Base-by-base conservation (phyloP, 2,329 filamentous ascomycete species). In the Fusarium sp. region DNA sequence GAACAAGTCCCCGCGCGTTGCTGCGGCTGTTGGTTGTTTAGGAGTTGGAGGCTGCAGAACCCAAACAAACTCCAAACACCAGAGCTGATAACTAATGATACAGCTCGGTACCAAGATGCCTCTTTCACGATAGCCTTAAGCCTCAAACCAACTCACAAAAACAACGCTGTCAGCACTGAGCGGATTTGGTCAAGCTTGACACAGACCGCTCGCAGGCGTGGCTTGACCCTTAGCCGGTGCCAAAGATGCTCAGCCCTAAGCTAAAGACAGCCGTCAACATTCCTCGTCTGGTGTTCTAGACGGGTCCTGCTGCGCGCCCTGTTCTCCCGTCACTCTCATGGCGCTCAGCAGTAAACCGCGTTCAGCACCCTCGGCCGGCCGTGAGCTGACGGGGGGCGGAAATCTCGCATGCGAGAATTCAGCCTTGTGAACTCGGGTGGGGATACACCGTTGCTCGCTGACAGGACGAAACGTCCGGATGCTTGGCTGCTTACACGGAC, bases 231-330 rank as follows among this genome's bases (percentile, higher is more conserved):
- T 47, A 27, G 27, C 29, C 62, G 35, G 35, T 63, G 58, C 54
- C 31, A 65, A 58, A 64, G 54, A 61, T 66, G 58, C 56, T 76
- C 67, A 66, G 74, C 66, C 62, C 66, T 69, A 71, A 56, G 35
- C 68, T 68, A 60, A 52, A 20, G 54, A 40, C 31, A 45, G 6
- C 38, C 47, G 35, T 54, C 64, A 38, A 47, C 65, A 57, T 67
- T 52, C 52, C 57, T 57, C 31, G 60, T 42, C n/a, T 47, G 29
- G 20, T 60, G 64, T 71, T 70, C 72, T 60, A 65, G 66, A 64
- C 50, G 45, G 54, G 68, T 45, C 62, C 40, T 57, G 29, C 37
- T 42, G 38, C 42, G 34, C 54, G 20, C 31, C 56, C 50, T 45
- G 40, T 40, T 58, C 24, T 45, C 40, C 16, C 20, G 27, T 65